Percentiles rank a stretch among this genome's conserved stretches.
phyloP scores from a whole-genome alignment of 148 eudicot species.

The Rhododendron molle region DNA sequence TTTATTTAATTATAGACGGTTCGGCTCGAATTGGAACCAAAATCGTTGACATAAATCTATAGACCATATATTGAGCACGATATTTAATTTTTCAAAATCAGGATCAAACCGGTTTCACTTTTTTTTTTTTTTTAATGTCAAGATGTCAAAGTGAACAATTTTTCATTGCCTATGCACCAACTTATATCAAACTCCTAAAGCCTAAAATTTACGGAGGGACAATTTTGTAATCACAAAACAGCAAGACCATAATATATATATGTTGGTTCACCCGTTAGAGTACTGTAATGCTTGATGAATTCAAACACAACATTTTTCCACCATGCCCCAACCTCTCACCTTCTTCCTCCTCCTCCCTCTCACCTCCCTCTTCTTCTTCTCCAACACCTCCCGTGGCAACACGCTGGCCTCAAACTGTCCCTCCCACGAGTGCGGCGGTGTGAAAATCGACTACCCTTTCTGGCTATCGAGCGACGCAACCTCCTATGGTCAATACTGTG shows the following conservation, averaged over 20 bases:
- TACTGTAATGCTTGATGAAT: neutral
- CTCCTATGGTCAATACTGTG: neutral
- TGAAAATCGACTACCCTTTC: neutral
- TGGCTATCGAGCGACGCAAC: neutral
- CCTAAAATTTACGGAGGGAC: neutral
- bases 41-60: neutral
- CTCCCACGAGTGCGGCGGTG: neutral
- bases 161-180: neutral
- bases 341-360: neutral
- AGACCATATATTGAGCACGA: neutral
- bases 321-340: neutral
- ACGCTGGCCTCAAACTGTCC: neutral
- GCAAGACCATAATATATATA: neutral
- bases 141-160: neutral
- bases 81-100: neutral
- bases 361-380: neutral
- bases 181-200: neutral
- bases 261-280: neutral
- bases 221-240: neutral
- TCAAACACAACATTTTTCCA: neutral
- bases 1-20: neutral
- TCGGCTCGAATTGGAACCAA: neutral
- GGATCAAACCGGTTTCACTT: neutral
- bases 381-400: neutral
- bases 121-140: too few species aligned